Percentiles rank a stretch among this genome's conserved stretches.
phyloP scores from a whole-genome alignment of 1,139 yeast species.

The Suhomyces bokatorum region DNA sequence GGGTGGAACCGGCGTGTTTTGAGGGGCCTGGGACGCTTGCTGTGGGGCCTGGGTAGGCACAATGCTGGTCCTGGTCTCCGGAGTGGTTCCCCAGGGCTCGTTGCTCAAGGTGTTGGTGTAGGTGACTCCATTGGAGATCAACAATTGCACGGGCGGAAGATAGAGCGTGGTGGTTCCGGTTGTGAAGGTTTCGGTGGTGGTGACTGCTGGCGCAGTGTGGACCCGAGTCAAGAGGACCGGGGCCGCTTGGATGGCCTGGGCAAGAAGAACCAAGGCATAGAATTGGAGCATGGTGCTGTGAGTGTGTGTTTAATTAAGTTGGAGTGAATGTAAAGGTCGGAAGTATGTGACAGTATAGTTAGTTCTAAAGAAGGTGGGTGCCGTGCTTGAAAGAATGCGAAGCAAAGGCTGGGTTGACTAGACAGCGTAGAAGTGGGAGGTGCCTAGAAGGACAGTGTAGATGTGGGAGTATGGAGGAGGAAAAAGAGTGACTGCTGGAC shows the following conservation, averaged over 20 bases:
- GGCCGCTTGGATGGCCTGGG: constrained; percentile 24
- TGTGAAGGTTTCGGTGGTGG: constrained; percentile 52
- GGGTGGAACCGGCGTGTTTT: neutral
- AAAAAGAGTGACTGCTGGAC: neutral
- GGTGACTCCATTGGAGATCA: constrained; percentile 61
- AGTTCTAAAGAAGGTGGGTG: constrained; percentile 1
- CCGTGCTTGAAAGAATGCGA: constrained; percentile 4
- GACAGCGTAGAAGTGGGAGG: neutral
- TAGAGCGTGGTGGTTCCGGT: constrained; percentile 61
- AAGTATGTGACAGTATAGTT: too few relatives aligned
- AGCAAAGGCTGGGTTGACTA: neutral
- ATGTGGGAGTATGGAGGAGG: neutral
- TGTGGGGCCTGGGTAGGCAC: constrained; percentile 12
- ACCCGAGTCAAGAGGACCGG: constrained; percentile 56
- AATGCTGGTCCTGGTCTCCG: constrained; percentile 33
- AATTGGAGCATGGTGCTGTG: constrained; percentile 12
- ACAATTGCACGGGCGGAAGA: constrained; percentile 69
- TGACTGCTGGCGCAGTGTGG: constrained; percentile 63
- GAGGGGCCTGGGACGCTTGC: neutral
- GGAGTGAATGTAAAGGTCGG: constrained; percentile 22
- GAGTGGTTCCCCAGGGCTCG: constrained; percentile 32
- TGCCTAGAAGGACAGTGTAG: neutral
- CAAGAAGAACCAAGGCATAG: constrained; percentile 5
- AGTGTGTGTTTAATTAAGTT: constrained; percentile 13
- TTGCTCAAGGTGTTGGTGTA: constrained; percentile 56